A percentile compares a stretch with the other conserved stretches of the same genome.
Evolutionary conservation across 2,329 filamentous ascomycete species (phyloP).

Genomic region (Claviceps purpurea): DNA sequence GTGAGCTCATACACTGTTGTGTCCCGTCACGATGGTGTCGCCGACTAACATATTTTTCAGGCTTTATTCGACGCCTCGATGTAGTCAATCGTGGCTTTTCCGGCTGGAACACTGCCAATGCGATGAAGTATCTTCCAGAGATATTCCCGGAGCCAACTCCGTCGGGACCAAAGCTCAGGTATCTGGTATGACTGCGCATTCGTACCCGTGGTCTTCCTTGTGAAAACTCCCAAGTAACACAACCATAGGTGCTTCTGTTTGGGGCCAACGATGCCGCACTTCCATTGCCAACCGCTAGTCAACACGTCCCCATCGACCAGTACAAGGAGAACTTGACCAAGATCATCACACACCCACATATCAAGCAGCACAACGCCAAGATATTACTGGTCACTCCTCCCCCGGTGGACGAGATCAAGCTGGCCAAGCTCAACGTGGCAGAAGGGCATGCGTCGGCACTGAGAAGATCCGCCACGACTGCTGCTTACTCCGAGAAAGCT

Average conservation of each 20-base stretch:
- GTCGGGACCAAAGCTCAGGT: slow-evolving; percentile 46
- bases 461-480: slow-evolving; percentile 34
- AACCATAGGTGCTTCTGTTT: slow-evolving; percentile 56
- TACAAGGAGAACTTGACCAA: slow-evolving; percentile 60
- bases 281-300: slow-evolving; percentile 45
- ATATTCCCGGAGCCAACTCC: slow-evolving; percentile 55
- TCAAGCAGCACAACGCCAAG: slow-evolving; percentile 56
- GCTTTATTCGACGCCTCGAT: slow-evolving; percentile 65
- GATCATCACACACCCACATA: slow-evolving; percentile 59
- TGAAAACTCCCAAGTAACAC: not conserved
- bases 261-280: slow-evolving; percentile 84
- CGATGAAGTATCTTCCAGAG: slow-evolving; percentile 51
- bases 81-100: slow-evolving; percentile 79
- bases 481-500: slow-evolving; percentile 46
- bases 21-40: not conserved
- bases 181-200: slow-evolving; percentile 40
- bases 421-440: slow-evolving; percentile 32
- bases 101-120: slow-evolving; percentile 73
- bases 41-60: slow-evolving; percentile 25
- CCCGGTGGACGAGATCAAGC: slow-evolving; percentile 64
- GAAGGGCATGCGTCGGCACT: slow-evolving; percentile 30
- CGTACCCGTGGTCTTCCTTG: not conserved
- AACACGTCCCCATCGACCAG: slow-evolving; percentile 64
- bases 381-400: slow-evolving; percentile 73
- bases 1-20: slow-evolving; percentile 29